A percentile compares a stretch with the other conserved stretches of the same genome.
These are phyloP conservation scores for Magnolia officinalis DNA, from an alignment of 164 flowering plant genomes.

Conservation along the genomic window DNA sequence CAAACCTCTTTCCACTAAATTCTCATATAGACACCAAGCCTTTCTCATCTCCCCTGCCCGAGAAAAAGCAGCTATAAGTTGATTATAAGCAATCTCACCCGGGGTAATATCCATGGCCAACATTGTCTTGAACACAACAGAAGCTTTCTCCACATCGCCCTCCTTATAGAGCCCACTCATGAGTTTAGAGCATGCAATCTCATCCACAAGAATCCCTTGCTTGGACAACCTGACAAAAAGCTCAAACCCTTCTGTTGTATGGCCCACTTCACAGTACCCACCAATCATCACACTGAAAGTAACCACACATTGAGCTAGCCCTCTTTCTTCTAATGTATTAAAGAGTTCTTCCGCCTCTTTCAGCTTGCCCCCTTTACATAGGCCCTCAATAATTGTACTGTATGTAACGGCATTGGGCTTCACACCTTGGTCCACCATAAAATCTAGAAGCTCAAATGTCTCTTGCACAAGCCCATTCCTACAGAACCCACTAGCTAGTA, in stretches of 20 bases:
- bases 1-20: slow-evolving; percentile 33
- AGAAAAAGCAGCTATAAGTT: slow-evolving; percentile 52
- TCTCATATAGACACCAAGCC: slow-evolving; percentile 45
- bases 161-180: slow-evolving; percentile 41
- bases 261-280: slow-evolving; percentile 58
- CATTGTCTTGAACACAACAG: slow-evolving; percentile 32
- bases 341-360: slow-evolving; percentile 61
- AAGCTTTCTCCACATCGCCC: slow-evolving; percentile 39
- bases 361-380: slow-evolving; percentile 55
- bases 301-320: slow-evolving; percentile 18
- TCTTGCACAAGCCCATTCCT: slow-evolving; percentile 42
- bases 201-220: slow-evolving; percentile 25
- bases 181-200: slow-evolving; percentile 38
- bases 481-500: slow-evolving; percentile 57
- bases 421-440: slow-evolving; percentile 50
- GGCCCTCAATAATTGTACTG: slow-evolving; percentile 58
- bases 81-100: slow-evolving; percentile 29
- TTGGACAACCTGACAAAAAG: slow-evolving; percentile 37
- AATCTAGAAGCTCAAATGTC: slow-evolving; percentile 34
- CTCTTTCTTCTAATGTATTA: slow-evolving; percentile 36
- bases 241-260: slow-evolving; percentile 36
- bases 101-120: slow-evolving; percentile 29
- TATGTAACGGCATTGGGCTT: slow-evolving; percentile 37
- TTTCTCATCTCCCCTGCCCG: slow-evolving; percentile 40
- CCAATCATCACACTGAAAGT: slow-evolving; percentile 56